phyloP scores from a whole-genome alignment of 768 basidiomycete genomes.

The Tubosaeta sp. region DNA sequence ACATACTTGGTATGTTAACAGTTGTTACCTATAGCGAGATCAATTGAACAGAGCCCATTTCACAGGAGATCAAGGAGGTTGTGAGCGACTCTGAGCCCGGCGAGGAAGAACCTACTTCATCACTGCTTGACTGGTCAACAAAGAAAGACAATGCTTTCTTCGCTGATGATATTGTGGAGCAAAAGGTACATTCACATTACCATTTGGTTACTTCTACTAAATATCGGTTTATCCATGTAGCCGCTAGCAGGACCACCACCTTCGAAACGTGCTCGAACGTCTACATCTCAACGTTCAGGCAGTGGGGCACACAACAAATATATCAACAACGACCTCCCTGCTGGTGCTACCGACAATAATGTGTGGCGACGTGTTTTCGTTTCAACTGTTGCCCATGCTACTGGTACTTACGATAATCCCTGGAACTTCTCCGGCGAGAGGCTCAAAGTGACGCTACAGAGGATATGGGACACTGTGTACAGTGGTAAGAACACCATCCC shows the following conservation, averaged over 20 bases:
- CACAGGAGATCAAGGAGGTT: not conserved
- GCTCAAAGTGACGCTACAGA: slow-evolving; percentile 4
- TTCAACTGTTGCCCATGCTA: slow-evolving; percentile 4
- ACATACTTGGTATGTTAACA: not conserved
- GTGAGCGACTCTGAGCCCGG: not conserved
- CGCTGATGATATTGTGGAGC: too few relatives aligned
- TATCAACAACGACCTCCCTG: slow-evolving; percentile 6
- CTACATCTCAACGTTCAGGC: not conserved
- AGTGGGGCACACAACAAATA: slow-evolving; percentile 6
- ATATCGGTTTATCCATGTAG: too few relatives aligned
- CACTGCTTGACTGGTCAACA: too few relatives aligned
- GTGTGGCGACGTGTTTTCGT: slow-evolving; percentile 3
- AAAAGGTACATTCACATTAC: not conserved
- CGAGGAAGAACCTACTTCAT: not conserved
- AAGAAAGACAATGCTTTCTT: too few relatives aligned
- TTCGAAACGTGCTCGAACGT: not conserved
- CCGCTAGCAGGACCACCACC: not conserved
- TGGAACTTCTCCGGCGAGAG: slow-evolving; percentile 4
- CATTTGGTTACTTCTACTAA: too few relatives aligned
- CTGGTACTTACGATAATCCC: slow-evolving; percentile 1
- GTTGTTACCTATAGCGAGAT: too few relatives aligned
- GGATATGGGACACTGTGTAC: slow-evolving; percentile 5
- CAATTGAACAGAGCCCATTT: too few relatives aligned
- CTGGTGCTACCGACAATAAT: slow-evolving; percentile 1
- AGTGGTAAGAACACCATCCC: not conserved